Evolutionary conservation across 75 land plant genomes (phyloP).

Genomic region (Isoetes taiwanensis): DNA sequence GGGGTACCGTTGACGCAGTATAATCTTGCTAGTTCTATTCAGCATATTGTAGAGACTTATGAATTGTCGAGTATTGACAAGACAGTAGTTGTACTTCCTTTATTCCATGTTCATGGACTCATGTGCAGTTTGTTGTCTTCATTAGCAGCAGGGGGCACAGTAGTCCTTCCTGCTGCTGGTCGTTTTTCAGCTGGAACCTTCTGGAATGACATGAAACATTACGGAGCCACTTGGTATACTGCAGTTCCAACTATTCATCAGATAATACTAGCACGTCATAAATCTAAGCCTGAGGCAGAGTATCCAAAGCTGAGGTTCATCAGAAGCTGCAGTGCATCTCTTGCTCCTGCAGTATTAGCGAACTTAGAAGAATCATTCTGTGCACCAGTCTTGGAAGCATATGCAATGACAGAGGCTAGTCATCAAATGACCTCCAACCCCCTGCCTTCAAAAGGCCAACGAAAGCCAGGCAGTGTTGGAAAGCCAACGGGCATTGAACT

Average conservation of each 20-base stretch:
- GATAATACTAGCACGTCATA: slow-evolving; percentile 69
- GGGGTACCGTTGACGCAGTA: slow-evolving; percentile 86
- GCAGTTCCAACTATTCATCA: slow-evolving; percentile 98
- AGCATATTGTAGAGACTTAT: slow-evolving; percentile 56
- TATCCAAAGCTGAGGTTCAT: slow-evolving; percentile 89
- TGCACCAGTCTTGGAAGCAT: slow-evolving; percentile 87
- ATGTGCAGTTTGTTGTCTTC: slow-evolving; percentile 58
- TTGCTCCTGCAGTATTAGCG: slow-evolving; percentile 56
- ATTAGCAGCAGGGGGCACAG: slow-evolving; percentile 63
- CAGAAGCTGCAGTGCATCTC: slow-evolving; percentile 66
- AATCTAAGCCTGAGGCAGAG: slow-evolving; percentile 28
- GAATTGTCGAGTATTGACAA: slow-evolving; percentile 49
- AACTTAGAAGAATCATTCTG: slow-evolving; percentile 69
- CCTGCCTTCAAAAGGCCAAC: slow-evolving; percentile 56
- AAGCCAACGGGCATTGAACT: slow-evolving; percentile 68
- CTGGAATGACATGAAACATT: slow-evolving; percentile 68
- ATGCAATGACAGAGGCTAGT: slow-evolving; percentile 97
- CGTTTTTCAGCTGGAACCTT: slow-evolving; percentile 84
- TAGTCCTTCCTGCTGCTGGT: slow-evolving; percentile 72
- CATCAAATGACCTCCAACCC: slow-evolving; percentile 91
- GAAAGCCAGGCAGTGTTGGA: slow-evolving; percentile 81
- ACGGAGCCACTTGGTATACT: slow-evolving; percentile 86
- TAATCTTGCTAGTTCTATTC: slow-evolving; percentile 61
- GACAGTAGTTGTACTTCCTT: slow-evolving; percentile 71
- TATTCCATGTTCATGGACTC: slow-evolving; percentile 95